Base-by-base conservation (phyloP, 371 early-diverging fungal genomes). In the Apophysomyces variabilis region DNA sequence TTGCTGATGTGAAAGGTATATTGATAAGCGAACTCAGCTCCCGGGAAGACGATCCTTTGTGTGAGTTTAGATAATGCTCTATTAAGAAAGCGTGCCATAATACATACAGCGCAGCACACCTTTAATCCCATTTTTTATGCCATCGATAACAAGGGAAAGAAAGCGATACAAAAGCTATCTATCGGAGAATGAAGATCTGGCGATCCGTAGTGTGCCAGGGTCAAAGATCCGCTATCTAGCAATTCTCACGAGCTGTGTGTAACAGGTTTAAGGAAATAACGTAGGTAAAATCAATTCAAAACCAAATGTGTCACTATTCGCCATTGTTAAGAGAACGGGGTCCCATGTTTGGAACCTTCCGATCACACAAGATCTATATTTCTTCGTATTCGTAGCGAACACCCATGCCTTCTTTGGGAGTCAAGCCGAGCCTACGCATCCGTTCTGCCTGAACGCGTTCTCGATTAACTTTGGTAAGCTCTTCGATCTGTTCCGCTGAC, bases 381-480 rank as follows among this genome's bases (percentile, higher is more conserved):
- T 66, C 62, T 43, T 76, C 77, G n/a, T 76, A 70, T 39, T 82
- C 81, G 65, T 85, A 85, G 21, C 79, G 68, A 1, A 85, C 80
- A 58, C 83, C 85, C 81, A 85, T 79, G 36, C 76, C 68, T 58
- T 77, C 79, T 64, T 74, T 79, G 8, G 81, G 77, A 11, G 70
- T 80, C 9, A 87, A 68, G 0, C 93, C 93, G 81, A 90, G 72
- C 60, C 85, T 86, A 36, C 90, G 80, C 76, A 92, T 70, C 61
- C 85, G 71, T 62, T 92, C 91, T 0, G 88, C 87, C 58, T 84
- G 85, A 18, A 90, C 77, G 37, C 91, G 81, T 61, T 91, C 93
- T 47, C 87, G 84, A 21, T 84, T 70, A 3, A 91, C 86, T 67
- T 83, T 75, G 21, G 87, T 74, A 35, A 92, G 69, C 47, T 89